Base-by-base conservation (phyloP, 2,329 filamentous ascomycete genomes). In the Pseudofabraea citricarpa region DNA sequence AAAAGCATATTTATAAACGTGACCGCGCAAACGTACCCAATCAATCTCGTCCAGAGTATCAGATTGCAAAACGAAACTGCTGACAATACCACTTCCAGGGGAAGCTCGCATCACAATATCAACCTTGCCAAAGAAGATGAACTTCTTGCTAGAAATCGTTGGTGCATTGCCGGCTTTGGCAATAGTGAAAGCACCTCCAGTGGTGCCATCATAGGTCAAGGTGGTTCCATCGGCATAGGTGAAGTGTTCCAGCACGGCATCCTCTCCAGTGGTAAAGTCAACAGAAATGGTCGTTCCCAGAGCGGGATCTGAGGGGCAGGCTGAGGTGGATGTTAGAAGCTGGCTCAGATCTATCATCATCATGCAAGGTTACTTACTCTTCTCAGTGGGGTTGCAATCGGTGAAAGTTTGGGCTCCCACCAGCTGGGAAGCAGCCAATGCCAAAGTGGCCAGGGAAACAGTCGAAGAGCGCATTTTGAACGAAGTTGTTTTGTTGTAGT, bases 41-140 rank as follows among this genome's bases (percentile, higher is more conserved):
- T 77, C 74, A 43, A 77, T 68, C 61, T 78, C 74, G 50, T 77
- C 74, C 1, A 74, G 63, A 45, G 67, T 67, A 55, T 74, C 68
- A 4, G 72, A 71, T 57, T 74, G 64, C 40, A 76, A 56, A 13
- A 76, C 73, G 43, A 72, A 67, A 46, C 64, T 68, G 49, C 67
- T 71, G 47, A 76, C 64, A 43, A 75, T 71, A 19, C 73, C 73
- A n/a, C 52, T 57, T 39, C 74, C 74, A 5, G 65, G 58, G 3
- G 73, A 67, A 3, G 72, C 67, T 53, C 68, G 65, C 52, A 74
- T 61, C 41, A 69, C 58, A 18, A 74, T 62, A 31, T 70, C 66
- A 29, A 77, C 62, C 43, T 67, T 68, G 39, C 75, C 75, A 50
- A 76, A 77, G 54, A 76, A 67, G 55, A 79, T 67, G 60, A 74